Percentiles rank a stretch among this genome's conserved stretches.
These are phyloP conservation scores for Eleusine indica DNA, from an alignment of 176 grass and related monocot species.

Conservation along the genomic window DNA sequence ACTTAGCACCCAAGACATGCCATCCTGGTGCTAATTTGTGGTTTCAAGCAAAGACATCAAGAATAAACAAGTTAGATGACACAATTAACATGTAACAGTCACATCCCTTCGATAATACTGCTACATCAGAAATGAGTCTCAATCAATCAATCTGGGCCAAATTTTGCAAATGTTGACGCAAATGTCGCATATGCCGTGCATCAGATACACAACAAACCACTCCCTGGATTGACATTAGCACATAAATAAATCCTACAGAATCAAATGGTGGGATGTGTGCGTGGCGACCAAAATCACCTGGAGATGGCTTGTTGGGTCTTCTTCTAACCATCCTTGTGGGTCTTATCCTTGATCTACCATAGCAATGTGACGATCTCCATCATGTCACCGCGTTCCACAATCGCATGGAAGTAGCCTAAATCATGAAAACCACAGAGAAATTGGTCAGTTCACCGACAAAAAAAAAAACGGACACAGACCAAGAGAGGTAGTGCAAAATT, in stretches of 20 bases:
- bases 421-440: slow-evolving; percentile 1
- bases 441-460: not conserved
- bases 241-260: slow-evolving; percentile 5
- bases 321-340: slow-evolving; percentile 77
- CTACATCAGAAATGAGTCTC: not conserved
- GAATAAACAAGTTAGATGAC: not conserved
- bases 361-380: slow-evolving; percentile 69
- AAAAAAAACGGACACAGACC: not conserved
- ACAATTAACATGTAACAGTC: not conserved
- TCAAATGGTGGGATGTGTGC: slow-evolving; percentile 4
- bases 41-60: not conserved
- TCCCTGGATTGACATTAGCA: not conserved
- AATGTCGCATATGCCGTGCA: not conserved
- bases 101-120: not conserved
- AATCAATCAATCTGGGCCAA: not conserved
- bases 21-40: not conserved
- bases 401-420: not conserved
- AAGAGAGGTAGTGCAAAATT: not conserved
- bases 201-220: not conserved
- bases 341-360: slow-evolving; percentile 70
- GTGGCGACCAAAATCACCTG: slow-evolving; percentile 46
- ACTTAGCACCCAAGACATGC: not conserved
- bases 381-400: slow-evolving; percentile 52
- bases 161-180: not conserved
- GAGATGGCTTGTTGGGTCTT: slow-evolving; percentile 76